Evolutionary conservation across 805 yeast species (phyloP), one percentile per base, ranked within the genome.

Genomic region (Zygosaccharomyces kombuchaensis): DNA sequence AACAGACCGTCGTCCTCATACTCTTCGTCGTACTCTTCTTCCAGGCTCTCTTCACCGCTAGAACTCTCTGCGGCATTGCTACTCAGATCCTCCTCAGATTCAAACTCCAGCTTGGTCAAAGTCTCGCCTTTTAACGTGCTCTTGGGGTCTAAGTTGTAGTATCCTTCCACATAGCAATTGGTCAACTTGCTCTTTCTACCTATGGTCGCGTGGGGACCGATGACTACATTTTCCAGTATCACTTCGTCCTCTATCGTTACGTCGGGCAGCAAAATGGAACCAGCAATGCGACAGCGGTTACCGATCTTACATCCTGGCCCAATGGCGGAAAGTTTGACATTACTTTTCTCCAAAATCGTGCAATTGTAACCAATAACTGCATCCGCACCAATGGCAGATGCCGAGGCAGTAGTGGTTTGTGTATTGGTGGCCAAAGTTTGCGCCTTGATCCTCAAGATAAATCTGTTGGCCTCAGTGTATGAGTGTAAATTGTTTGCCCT

Each of bases 381-480:
- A 65, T 91, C 99, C 8, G 82, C 82, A 45, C 98, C 97, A 29
- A 93, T 78, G 12, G 84, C 82, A 1, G 96, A 91, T 4, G 65
- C 56, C 4, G 58, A 48, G 10, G 57, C 49, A 41, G 59, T 48
- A 22, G 56, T 55, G 14, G 55, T 54, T 14, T 46, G 50, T 19
- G 52, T 61, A 57, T 59, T 58, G 17, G 60, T 46, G 44, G 46
- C 54, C 55, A 58, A 59, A 53, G 54, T 51, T 45, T 70, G 69
- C 1, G 90, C 90, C 56, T 78, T 80, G 34, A 74, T 62, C 59
- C 79, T 84, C 76, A 91, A 75, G 46, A 84, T 74, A 58, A 77
- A 74, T 51, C 99, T 74, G 62, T 89, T 93, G 16, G 95, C 89
- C 67, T 93, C 99, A 80, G 88, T 77, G 64, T 82, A 89, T 1